phyloP scores from a whole-genome alignment of 176 grass and related monocot species.

The Melocanna baccifera region DNA sequence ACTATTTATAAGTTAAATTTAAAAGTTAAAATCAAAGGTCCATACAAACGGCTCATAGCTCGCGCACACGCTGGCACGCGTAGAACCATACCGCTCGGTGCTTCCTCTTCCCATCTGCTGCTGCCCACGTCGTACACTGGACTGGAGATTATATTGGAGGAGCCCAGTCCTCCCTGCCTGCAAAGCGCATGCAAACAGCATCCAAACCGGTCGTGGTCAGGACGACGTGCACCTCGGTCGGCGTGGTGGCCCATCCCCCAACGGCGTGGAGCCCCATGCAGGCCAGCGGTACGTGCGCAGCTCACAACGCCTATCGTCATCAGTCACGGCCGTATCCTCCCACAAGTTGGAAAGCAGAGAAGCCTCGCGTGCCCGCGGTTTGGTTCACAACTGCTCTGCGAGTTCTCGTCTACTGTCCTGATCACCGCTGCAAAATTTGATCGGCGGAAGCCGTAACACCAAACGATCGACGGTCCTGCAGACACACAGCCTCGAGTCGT shows the following conservation, averaged over 20 bases:
- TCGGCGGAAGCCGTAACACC: not conserved
- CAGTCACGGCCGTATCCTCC: not conserved
- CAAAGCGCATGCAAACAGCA: slow-evolving; percentile 40
- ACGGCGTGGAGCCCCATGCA: not conserved
- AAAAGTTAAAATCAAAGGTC: too few species aligned
- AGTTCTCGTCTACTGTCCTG: not conserved
- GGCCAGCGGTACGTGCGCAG: not conserved
- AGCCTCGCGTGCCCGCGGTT: not conserved
- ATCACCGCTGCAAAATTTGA: not conserved
- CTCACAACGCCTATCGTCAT: slow-evolving; percentile 30
- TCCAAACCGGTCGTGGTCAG: slow-evolving; percentile 2
- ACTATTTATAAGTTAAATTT: too few species aligned
- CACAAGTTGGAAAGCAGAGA: not conserved
- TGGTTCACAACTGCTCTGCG: not conserved
- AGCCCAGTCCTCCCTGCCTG: not conserved
- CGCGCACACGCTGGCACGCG: too few species aligned
- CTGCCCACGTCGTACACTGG: not conserved
- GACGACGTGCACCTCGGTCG: not conserved
- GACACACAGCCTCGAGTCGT: not conserved
- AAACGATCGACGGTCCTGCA: not conserved
- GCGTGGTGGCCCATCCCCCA: slow-evolving; percentile 28
- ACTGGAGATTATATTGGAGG: not conserved
- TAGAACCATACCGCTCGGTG: too few species aligned
- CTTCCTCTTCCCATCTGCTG: too few species aligned
- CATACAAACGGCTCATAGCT: too few species aligned